phyloP scores from a whole-genome alignment of 2,329 filamentous ascomycete species.

The Penicillium sp. region DNA sequence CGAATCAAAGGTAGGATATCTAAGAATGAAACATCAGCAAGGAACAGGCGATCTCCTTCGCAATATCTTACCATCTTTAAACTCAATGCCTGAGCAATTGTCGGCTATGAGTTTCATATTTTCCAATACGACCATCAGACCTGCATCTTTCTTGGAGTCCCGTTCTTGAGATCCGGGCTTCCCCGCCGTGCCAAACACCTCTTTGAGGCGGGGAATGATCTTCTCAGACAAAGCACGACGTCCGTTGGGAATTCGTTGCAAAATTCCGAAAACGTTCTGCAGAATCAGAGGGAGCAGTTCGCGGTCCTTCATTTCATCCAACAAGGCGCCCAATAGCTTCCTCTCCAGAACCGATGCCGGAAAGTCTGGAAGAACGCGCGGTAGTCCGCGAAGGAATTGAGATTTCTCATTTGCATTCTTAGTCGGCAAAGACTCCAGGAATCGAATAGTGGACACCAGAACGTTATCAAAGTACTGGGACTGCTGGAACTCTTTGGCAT shows the following conservation, averaged over 20 bases:
- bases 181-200: constrained; percentile 70
- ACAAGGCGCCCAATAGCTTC: constrained; percentile 82
- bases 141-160: constrained; percentile 81
- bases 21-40: constrained; percentile 40
- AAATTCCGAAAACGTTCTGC: constrained; percentile 89
- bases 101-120: constrained; percentile 74
- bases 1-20: constrained; percentile 87
- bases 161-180: constrained; percentile 63
- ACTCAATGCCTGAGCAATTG: constrained; percentile 87
- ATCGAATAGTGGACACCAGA: constrained; percentile 92
- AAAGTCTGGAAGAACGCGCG: constrained; percentile 86
- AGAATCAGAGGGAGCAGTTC: constrained; percentile 83
- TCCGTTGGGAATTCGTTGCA: constrained; percentile 74
- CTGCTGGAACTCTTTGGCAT: constrained; percentile 87
- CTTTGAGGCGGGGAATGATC: constrained; percentile 80
- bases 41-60: constrained; percentile 6
- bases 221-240: constrained; percentile 80
- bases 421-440: constrained; percentile 84
- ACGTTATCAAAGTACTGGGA: constrained; percentile 97
- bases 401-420: constrained; percentile 91
- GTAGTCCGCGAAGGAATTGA: constrained; percentile 85
- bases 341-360: constrained; percentile 92
- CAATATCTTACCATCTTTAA: constrained; percentile 76
- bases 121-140: constrained; percentile 87
- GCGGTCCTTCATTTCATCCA: constrained; percentile 92